Evolutionary conservation across 768 basidiomycete species (phyloP).

Genomic region (Kwoniella sp.): DNA sequence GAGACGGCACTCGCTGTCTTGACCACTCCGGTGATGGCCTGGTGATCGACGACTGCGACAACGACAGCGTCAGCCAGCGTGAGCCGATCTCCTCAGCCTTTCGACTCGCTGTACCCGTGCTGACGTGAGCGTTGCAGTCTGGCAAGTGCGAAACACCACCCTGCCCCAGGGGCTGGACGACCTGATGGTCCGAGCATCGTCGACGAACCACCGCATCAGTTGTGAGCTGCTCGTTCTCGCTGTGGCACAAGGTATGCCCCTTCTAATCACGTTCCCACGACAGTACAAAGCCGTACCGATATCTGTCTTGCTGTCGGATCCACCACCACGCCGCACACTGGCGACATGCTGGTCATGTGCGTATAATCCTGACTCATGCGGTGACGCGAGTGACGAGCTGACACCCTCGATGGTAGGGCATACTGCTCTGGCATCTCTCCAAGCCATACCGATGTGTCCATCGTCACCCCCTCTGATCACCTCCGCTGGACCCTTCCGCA

Average conservation of each 20-base stretch:
- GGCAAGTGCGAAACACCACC: not conserved
- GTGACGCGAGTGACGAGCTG: too few relatives aligned
- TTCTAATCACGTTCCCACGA: too few relatives aligned
- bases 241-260: too few relatives aligned
- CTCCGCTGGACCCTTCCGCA: slow-evolving; percentile 3
- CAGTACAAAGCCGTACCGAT: not conserved
- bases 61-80: slow-evolving; percentile 5
- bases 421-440: slow-evolving; percentile 9
- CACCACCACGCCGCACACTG: too few relatives aligned
- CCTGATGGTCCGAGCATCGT: too few relatives aligned
- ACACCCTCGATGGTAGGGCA: too few relatives aligned
- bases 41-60: not conserved
- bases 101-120: too few relatives aligned
- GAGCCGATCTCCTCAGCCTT: not conserved
- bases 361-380: too few relatives aligned
- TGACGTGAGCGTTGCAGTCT: not conserved
- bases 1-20: not conserved
- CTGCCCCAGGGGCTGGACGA: not conserved
- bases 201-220: too few relatives aligned
- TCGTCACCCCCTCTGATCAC: too few relatives aligned
- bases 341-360: not conserved
- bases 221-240: too few relatives aligned
- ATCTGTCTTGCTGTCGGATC: slow-evolving; percentile 3
- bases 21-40: slow-evolving; percentile 1
- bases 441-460: too few relatives aligned